A percentile compares a stretch with the other conserved stretches of the same genome.
phyloP scores from a whole-genome alignment of 768 basidiomycete species.

The Tulasnella sp. region DNA sequence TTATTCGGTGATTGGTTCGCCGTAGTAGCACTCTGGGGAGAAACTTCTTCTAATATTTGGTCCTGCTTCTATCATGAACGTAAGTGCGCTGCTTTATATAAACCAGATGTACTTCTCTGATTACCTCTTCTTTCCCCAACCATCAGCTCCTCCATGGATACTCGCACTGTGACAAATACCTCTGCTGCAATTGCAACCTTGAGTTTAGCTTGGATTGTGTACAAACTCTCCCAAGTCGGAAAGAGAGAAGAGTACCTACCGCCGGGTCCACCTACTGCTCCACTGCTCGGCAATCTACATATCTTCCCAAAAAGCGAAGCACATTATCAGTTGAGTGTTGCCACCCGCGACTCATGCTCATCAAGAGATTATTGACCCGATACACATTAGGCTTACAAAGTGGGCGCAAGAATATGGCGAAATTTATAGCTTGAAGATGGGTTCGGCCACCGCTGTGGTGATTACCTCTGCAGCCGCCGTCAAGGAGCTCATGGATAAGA shows the following conservation, averaged over 20 bases:
- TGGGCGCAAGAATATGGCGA: constrained; percentile 25
- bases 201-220: constrained; percentile 8
- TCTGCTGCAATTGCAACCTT: no score
- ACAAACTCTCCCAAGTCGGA: constrained; percentile 6
- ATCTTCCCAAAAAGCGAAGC: constrained; percentile 19
- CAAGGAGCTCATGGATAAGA: constrained; percentile 24
- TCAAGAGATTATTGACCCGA: constrained; percentile 17
- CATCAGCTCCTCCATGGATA: no score
- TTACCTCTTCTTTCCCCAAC: no score
- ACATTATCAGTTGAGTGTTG: constrained; percentile 22
- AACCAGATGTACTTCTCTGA: no score
- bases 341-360: constrained; percentile 18
- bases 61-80: no score
- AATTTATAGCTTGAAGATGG: constrained; percentile 23
- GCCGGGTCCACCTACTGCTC: constrained; percentile 22
- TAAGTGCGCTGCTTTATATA: no score
- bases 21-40: no score
- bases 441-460: constrained; percentile 21
- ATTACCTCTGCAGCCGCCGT: constrained; percentile 20
- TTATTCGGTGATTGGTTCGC: no score
- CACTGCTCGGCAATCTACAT: constrained; percentile 22
- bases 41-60: no score
- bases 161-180: no score
- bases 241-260: constrained; percentile 20
- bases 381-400: constrained; percentile 23